Base-by-base conservation (phyloP, 2,329 filamentous ascomycete species). In the Cladosporium sp. region DNA sequence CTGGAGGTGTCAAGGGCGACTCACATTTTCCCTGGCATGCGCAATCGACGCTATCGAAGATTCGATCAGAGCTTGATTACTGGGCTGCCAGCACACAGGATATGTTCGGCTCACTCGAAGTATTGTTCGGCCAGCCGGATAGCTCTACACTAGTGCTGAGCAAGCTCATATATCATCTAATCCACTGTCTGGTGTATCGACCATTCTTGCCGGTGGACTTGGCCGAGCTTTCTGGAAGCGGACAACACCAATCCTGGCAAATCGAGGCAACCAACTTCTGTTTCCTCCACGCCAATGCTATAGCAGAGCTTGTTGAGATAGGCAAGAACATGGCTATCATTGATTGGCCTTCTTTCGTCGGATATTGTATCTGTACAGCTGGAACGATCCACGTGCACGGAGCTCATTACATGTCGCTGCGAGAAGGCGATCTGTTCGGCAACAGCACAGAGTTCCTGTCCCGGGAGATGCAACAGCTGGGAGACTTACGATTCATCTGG, bases 1-100 rank as follows among this genome's bases (percentile, higher is more conserved):
- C 89, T 1, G 91, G 90, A 6, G 91, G 91, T 34, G 89, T 94
- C 57, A 94, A 93, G 73, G 90, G 90, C 28, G 90, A 95, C 68
- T 91, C 90, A 0, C 90, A 95, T 71, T 95, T 95, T 63, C 91
- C 91, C 9, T 96, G 91, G 91, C 90, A 95, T 69, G 86, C 89
- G 1, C 80, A 92, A 19, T 95, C 91, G 5, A 92, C 88, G 60
- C 78, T 95, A 1, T 94, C 90, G 53, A 91, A 91, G 68, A 94
- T 96, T 62, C 83, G 90, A 28, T 88, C 92, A 62, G 89, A 94
- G 66, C 78, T 96, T 22, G 90, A 95, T 68, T 82, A 89, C 32
- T 96, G 91, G 91, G 89, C 89, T 1, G 86, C 89, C 0, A 89
- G 89, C 10, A 91, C 89, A 0, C 86, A 90, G 61, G 88, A 91